Evolutionary conservation across 352 stramenopile species (phyloP), one percentile per base, ranked within the genome.

Genomic region (Pythium periplocum): DNA sequence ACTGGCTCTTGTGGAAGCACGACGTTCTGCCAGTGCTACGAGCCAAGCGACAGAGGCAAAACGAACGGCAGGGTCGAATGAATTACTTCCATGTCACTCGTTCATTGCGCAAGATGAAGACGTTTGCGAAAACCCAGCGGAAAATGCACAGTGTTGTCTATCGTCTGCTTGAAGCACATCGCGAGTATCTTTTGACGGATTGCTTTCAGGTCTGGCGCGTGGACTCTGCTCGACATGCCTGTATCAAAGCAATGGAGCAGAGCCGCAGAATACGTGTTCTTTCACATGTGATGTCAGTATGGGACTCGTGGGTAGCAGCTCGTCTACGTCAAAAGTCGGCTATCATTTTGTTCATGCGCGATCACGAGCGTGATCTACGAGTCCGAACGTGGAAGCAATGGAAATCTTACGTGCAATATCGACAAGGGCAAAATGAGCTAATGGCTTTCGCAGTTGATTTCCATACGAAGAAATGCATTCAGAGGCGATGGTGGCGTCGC

Each of bases 1-100:
- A 64, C 47, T 90, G 78, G 78, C 44, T 86, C 6, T 38, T 77
- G 6, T 90, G 78, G 78, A 50, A 53, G 4, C 73, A 82, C 39
- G 78, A 87, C 45, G 81, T 66, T 39, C 48, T 73, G 7, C 55
- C 50, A 2, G 26, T 57, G 1, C 11, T 62, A 30, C 43, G 43
- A 48, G 34, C 7, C 4, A 48, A 40, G 6, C 36, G 33, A 0
- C 7, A 73, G 5, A 33, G 11, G 4, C 51, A 49, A 4, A 4
- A 40, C 0, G 17, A 47, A 10, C 1, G 1, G 2, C 10, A 30
- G 6, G 30, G n/a, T 31, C n/a, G 46, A 30, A 48, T 48, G 43
- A 30, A 11, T 48, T 30, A 30, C 9, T 48, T 11, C 9, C 43
- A 48, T 48, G 9, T 48, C 9, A 48, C 43, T 30, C 9, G 43